Evolutionary conservation across 495 filamentous ascomycete genomes (phyloP), one percentile per base, ranked within the genome.

Genomic region (Neurospora cerealis): DNA sequence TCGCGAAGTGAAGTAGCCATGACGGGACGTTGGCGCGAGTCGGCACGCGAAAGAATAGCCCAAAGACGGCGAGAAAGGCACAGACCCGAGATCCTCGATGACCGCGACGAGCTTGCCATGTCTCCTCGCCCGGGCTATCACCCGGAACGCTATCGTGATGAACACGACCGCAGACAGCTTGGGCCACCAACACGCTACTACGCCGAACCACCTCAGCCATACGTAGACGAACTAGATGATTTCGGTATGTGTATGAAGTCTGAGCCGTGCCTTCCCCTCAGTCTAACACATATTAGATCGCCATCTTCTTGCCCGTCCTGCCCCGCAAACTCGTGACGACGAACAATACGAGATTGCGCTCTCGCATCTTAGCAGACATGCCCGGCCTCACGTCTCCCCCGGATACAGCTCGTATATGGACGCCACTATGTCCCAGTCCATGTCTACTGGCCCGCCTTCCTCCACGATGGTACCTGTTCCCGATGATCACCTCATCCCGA

Each of bases 161-260:
- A 66, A 66, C 15, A 66, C 54, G 54, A 66, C 54, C 54, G 54
- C 34, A 28, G 28, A 66, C 28, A 34, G 28, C 28, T 66, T 66
- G 54, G 1, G 13, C 54, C 54, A 17, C 32, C 54, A 34, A 36
- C 28, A 34, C 7, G 54, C 6, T 66, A 66, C 54, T 66, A 66
- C 15, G 54, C 54, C 48, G 48, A 60, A 66, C 15, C 28, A 66
- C 28, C 28, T 36, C 54, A 34, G 28, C 34, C 48, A 39, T 72
- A 71, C 69, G 73, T 76, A 21, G 60, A 72, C 36, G 77, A 73
- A 0, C 71, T 81, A 9, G 82, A 83, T 44, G 77, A 83, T 60
- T 83, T 83, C 60, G 81, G 82, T 83, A 73, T 74, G 80, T 62
- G 4, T 9, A 70, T 28, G 36, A 28, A 60, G 28, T 71, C 39